A percentile compares a stretch with the other conserved stretches of the same genome.
Evolutionary conservation across 2,329 filamentous ascomycete species (phyloP).

Genomic region (Fusarium paranaense): DNA sequence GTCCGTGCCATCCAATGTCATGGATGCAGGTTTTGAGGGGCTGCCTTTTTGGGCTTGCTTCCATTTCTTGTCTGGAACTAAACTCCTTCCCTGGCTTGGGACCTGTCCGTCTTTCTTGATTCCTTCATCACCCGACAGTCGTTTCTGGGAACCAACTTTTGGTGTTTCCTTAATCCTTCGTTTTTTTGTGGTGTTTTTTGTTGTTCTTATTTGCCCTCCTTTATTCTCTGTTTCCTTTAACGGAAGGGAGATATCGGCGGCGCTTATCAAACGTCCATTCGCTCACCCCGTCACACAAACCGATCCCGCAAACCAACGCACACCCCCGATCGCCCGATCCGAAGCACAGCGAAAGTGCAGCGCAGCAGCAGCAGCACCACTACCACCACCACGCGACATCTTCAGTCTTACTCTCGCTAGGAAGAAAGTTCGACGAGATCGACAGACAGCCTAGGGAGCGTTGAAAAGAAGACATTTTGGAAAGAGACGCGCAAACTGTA

Average conservation of each 20-base stretch:
- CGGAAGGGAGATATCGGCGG: conserved; percentile 19
- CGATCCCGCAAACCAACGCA: background rate
- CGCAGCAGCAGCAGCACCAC: background rate
- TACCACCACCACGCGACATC: conserved; percentile 7
- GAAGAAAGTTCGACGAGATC: conserved; percentile 8
- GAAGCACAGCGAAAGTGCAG: background rate
- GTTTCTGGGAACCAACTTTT: conserved; percentile 26
- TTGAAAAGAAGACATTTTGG: background rate
- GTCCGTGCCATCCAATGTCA: background rate
- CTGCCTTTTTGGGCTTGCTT: background rate
- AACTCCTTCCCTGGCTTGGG: background rate
- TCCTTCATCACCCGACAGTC: conserved; percentile 26
- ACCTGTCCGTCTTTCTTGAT: background rate
- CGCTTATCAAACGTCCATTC: conserved; percentile 29
- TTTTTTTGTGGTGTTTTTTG: conserved; percentile 15
- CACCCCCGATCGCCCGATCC: conserved; percentile 23
- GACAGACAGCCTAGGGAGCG: conserved; percentile 3
- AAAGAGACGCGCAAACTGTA: conserved; percentile 34
- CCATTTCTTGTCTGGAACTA: conserved; percentile 1
- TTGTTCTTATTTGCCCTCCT: conserved; percentile 9
- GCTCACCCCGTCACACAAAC: conserved; percentile 29
- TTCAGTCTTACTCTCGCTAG: conserved; percentile 16
- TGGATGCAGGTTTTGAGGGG: background rate
- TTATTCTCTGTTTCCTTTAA: background rate
- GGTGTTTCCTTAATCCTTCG: conserved; percentile 36